Evolutionary conservation across 1,139 yeast species (phyloP).

Genomic region (Wickerhamiella pararugosa): DNA sequence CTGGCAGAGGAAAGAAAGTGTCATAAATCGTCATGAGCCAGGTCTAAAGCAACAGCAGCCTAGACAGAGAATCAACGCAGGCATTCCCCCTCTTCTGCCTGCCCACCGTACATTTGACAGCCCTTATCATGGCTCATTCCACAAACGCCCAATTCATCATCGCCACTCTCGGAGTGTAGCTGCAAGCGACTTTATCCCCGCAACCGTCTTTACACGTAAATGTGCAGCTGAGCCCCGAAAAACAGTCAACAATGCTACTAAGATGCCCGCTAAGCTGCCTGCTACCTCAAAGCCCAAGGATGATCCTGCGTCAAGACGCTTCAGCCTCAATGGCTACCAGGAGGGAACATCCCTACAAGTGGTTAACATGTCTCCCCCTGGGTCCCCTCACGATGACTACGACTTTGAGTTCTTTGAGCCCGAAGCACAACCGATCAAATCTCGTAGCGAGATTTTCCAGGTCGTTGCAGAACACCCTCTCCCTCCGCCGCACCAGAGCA

Average conservation of each 20-base stretch:
- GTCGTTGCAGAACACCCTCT: too few species aligned
- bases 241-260: too few species aligned
- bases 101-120: slow-evolving; percentile 6
- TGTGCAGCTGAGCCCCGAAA: not conserved
- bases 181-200: slow-evolving; percentile 5
- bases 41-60: not conserved
- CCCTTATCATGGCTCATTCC: slow-evolving; percentile 5
- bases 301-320: not conserved
- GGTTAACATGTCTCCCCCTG: slow-evolving; percentile 2
- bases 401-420: too few species aligned
- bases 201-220: slow-evolving; percentile 4
- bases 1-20: not conserved
- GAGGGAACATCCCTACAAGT: slow-evolving; percentile 1
- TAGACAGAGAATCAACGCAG: not conserved
- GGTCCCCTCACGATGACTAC: not conserved
- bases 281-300: too few species aligned
- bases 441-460: too few species aligned
- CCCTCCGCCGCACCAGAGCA: too few species aligned
- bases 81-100: slow-evolving; percentile 4
- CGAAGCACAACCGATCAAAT: too few species aligned
- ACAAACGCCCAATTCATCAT: not conserved
- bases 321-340: slow-evolving; percentile 3
- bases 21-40: not conserved
- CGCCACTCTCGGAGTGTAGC: not conserved
- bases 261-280: too few species aligned